A percentile compares a stretch with the other conserved stretches of the same genome.
These are phyloP conservation scores for Bipolaris sorokiniana DNA, from an alignment of 2,329 filamentous ascomycete species.

Conservation along the genomic window DNA sequence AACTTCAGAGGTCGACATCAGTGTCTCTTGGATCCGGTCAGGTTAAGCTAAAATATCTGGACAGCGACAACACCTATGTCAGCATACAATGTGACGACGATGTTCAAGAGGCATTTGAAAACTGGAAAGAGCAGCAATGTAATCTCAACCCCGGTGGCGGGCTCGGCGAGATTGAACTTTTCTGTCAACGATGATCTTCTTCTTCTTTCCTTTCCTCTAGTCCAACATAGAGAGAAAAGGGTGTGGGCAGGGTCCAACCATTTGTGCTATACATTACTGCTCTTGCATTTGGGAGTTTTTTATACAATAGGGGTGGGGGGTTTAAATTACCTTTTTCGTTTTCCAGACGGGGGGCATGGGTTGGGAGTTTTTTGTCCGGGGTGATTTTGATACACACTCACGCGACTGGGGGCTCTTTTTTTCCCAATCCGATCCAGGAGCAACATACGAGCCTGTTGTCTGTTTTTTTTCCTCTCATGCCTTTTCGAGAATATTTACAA, in stretches of 20 bases:
- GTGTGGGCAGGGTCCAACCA: too few relatives aligned
- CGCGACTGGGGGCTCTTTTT: not conserved
- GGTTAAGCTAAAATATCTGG: constrained; percentile 86
- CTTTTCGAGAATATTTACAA: not conserved
- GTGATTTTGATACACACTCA: not conserved
- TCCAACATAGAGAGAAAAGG: too few relatives aligned
- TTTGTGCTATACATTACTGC: not conserved
- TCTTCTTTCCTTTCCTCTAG: not conserved
- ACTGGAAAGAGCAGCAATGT: constrained; percentile 81
- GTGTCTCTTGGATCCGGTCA: constrained; percentile 82
- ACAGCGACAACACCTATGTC: constrained; percentile 85
- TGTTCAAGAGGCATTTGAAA: constrained; percentile 92
- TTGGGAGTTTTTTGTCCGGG: constrained; percentile 7
- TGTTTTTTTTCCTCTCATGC: not conserved
- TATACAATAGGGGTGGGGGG: not conserved
- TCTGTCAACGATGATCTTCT: constrained; percentile 44
- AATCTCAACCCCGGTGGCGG: constrained; percentile 65
- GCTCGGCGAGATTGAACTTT: constrained; percentile 81
- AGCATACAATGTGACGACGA: constrained; percentile 96
- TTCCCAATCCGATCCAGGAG: not conserved
- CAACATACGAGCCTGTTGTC: not conserved
- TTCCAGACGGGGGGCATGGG: constrained; percentile 3
- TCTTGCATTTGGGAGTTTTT: constrained; percentile 5
- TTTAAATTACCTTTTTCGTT: not conserved
- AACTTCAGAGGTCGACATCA: constrained; percentile 83